Base-by-base conservation (phyloP, 1,284 basidiomycete genomes). In the Apiotrichum sp. region DNA sequence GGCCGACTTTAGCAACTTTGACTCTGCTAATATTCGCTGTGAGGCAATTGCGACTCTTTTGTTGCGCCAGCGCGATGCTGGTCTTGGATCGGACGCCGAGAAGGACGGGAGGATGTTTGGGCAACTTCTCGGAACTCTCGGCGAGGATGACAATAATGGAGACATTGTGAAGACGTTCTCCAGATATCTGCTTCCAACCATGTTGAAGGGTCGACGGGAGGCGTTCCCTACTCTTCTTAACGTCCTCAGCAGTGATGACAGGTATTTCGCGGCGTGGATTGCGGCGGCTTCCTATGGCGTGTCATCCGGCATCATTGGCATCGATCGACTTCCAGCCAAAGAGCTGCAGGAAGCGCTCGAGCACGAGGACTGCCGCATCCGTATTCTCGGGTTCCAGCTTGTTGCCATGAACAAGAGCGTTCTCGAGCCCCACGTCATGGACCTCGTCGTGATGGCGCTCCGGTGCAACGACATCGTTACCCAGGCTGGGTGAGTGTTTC, bases 241-340 rank as follows among this genome's bases (percentile, higher is more conserved):
- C 0, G n/a, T 62, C 10, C 59, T 71, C 1, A 48, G 40, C 7
- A 14, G n/a, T 16, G 47, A 50, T 4, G 56, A 50, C 29, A 29
- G 58, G 4, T 47, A 57, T 11, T 66, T 70, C 43, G 52, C 66
- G 1, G 57, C 67, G 0, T 75, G 73, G 73, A 62, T 71, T 14
- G 57, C 67, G 2, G 61, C 70, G 1, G 71, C 73, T 2, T 65
- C 71, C 1, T 50, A 68, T 9, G 69, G 71, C 6, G 64, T 75
- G 5, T 61, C 64, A 29, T 52, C 52, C 3, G 65, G 65, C 2
- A 49, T 60, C 0, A 32, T 69, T 3, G 50, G 48, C 3, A 57
- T 73, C 9, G 42, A 43, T 2, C 61, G 63, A 4, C 53, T 75
- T 4, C 63, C 66, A 3, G 33, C 7, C 8, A 42, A 53, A 14